A percentile compares a stretch with the other conserved stretches of the same genome.
phyloP scores from a whole-genome alignment of 2,329 filamentous ascomycete species.

The Colletotrichum abscissum region DNA sequence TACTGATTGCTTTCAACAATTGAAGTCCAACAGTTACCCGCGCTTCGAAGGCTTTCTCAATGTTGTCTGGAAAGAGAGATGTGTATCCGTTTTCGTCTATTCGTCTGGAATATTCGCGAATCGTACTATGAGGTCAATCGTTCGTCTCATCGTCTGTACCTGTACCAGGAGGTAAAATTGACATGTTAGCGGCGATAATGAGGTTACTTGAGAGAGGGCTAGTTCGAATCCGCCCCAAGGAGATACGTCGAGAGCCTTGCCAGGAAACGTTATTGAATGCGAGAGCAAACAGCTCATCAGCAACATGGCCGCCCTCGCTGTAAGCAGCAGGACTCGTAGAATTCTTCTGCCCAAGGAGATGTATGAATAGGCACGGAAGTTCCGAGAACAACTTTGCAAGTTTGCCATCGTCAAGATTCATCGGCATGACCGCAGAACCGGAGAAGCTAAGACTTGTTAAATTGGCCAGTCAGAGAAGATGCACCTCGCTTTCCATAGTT shows the following conservation, averaged over 20 bases:
- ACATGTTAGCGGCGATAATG: too few species aligned
- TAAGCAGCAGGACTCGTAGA: neutral
- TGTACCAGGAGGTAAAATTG: too few species aligned
- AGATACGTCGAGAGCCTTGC: too few species aligned
- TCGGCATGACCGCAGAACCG: neutral
- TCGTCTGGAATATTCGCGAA: neutral
- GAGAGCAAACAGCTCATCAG: neutral
- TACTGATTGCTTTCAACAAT: neutral
- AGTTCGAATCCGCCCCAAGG: too few species aligned
- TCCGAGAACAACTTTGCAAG: neutral
- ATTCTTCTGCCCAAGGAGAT: neutral
- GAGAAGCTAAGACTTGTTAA: neutral
- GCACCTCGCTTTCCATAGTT: neutral
- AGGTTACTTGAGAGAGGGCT: too few species aligned
- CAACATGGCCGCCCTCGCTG: neutral
- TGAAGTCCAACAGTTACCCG: neutral
- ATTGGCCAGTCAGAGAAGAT: neutral
- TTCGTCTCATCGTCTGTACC: too few species aligned
- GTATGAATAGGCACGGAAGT: neutral
- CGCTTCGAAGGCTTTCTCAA: neutral
- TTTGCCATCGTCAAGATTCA: neutral
- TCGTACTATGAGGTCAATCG: too few species aligned
- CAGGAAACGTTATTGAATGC: neutral
- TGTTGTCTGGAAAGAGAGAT: neutral
- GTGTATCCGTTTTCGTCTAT: neutral